Base-by-base conservation (phyloP, 768 basidiomycete species). In the Russula sp. region DNA sequence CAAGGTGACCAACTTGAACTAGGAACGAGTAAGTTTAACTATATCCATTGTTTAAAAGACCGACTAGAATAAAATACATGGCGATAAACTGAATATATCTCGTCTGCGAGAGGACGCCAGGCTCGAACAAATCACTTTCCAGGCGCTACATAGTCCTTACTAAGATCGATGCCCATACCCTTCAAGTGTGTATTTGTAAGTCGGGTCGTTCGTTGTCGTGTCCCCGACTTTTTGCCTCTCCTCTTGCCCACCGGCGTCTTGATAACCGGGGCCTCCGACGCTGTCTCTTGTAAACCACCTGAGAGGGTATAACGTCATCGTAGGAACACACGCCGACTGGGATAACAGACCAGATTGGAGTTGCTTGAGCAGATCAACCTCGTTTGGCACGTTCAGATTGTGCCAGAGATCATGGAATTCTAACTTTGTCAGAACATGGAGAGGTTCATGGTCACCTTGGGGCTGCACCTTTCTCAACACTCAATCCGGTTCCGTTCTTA, bases 351-450 rank as follows among this genome's bases (percentile, higher is more conserved):
- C 89, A 63, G 85, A 86, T 9, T 85, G 84, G 52, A 96, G 83
- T 63, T 91, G 85, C 70, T 83, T 86, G 61, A 89, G 79, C 3
- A 96, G 75, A 71, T 94, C 92, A 28, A 89, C 89, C 49, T 93
- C 91, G 59, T 90, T 89, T 1, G 94, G 94, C 1, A 94, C 89
- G 70, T 85, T 87, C 20, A 94, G 79, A 4, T 82, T 80, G 74
- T 92, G 90, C 94, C 94, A 96, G 20, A 95, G 76, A 69, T 94
- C 89, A 57, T 81, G 77, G 72, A 96, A 96, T 74, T 96, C 94
- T 96, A 74, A 5, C 10, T 26, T 58, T 53, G 36, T 59, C 22
- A 46, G 40, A 57, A 32, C 55, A 53, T 55, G 34, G 50, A 11
- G 36, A 52, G 49, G 55, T 8, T 14, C 5, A 40, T 7, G 42